A percentile compares a stretch with the other conserved stretches of the same genome.
phyloP scores from a whole-genome alignment of 2,329 filamentous ascomycete genomes.

The Clonostachys chloroleuca region DNA sequence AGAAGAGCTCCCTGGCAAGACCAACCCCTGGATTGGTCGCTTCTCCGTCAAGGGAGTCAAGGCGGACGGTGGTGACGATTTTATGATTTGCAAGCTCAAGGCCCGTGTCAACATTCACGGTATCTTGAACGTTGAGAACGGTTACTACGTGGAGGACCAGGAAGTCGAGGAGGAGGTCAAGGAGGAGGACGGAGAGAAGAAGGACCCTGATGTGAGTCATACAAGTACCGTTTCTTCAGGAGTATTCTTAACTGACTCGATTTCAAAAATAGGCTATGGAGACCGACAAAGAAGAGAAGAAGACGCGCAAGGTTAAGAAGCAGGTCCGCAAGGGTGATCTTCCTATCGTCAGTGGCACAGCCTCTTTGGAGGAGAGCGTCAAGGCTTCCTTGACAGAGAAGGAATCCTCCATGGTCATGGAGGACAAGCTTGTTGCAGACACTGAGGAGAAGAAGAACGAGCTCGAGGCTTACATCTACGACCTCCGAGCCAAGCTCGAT shows the following conservation, averaged over 20 bases:
- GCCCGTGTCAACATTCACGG: slow-evolving; percentile 95
- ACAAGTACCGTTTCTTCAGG: not conserved
- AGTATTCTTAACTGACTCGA: slow-evolving; percentile 2
- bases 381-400: slow-evolving; percentile 72
- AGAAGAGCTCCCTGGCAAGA: slow-evolving; percentile 81
- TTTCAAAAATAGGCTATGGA: slow-evolving; percentile 67
- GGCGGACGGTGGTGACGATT: slow-evolving; percentile 88
- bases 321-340: slow-evolving; percentile 97
- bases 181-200: slow-evolving; percentile 46
- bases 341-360: slow-evolving; percentile 78
- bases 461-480: slow-evolving; percentile 96
- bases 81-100: slow-evolving; percentile 99
- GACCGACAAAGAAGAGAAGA: slow-evolving; percentile 74
- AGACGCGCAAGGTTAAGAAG: slow-evolving; percentile 98
- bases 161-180: slow-evolving; percentile 93
- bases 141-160: slow-evolving; percentile 96
- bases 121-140: slow-evolving; percentile 91
- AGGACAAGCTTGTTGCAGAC: slow-evolving; percentile 97
- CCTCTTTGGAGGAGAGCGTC: slow-evolving; percentile 65
- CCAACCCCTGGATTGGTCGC: slow-evolving; percentile 90
- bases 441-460: slow-evolving; percentile 99
- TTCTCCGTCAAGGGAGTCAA: slow-evolving; percentile 99
- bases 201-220: slow-evolving; percentile 69
- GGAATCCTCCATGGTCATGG: slow-evolving; percentile 89
- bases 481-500: slow-evolving; percentile 91